Base-by-base conservation (phyloP, 306 rosid species). In the Lathyrus sativus region DNA sequence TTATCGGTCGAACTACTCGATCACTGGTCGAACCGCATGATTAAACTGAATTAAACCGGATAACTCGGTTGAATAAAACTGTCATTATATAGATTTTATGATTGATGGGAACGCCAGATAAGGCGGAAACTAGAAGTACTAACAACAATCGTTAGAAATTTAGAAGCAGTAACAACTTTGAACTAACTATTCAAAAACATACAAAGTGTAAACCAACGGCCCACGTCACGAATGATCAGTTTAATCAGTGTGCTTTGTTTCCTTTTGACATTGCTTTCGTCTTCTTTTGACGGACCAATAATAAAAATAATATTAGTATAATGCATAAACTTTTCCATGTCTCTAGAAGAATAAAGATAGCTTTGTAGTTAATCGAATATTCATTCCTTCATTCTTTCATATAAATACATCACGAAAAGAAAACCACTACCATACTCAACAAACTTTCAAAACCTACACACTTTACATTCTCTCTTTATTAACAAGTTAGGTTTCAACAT, bases 271-370 rank as follows among this genome's bases (percentile, higher is more conserved):
- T 4, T 68, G 67, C 51, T 58, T 63, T 77, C 62, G 76, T 69
- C 54, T 73, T 76, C 61, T 68, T 81, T 76, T 76, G 79, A 73
- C 81, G 8, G 41, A 4, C 39, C 15, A 45, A 45, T 33, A 18
- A 9, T 28, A 49, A 49, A 4, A 46, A 10, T 33, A 6, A 33
- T 28, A 28, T 19, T 19, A 19, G 0, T 19, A 14, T 7, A 11
- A 28, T 6, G 60, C 60, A 60, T 7, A 11, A 37, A 1, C 68
- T 14, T 66, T 18, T 38, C 43, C 13, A 41, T 38, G 22, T 29
- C 29, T 72, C 62, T 67, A 50, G 77, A 74, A 70, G 57, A 67
- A 76, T 55, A 80, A 58, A 9, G 12, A 35, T 12, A 64, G 53
- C 11, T 10, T 15, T 19, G 1, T 18, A 59, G 13, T 11, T 13